Conservation (phyloP, 1,284 basidiomycete genomes). For the Trichosporon sp. region DNA sequence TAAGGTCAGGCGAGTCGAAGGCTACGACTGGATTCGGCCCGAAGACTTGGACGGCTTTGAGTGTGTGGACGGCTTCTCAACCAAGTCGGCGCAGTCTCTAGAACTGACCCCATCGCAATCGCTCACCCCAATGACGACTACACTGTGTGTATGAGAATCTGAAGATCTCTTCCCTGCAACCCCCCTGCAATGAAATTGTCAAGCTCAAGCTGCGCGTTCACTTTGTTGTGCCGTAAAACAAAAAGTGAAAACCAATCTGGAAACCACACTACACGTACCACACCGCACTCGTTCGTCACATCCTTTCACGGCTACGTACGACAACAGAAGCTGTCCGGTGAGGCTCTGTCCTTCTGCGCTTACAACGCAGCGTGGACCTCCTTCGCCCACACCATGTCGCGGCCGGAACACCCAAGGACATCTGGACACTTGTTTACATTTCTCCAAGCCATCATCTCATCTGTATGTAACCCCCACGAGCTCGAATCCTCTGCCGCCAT, state of each 20-base stretch:
- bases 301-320: neutral
- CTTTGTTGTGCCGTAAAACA: conserved; percentile 10
- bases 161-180: neutral
- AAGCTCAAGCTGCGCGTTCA: conserved; percentile 7
- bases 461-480: conserved; percentile 3
- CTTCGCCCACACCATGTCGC: neutral
- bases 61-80: neutral
- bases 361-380: neutral
- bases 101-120: conserved; percentile 10
- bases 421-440: neutral
- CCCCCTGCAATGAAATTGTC: conserved; percentile 12
- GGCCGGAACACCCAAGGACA: neutral
- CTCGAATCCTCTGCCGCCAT: neutral
- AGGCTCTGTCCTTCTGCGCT: neutral
- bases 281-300: neutral
- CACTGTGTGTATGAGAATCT: conserved; percentile 14
- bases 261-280: conserved; percentile 4
- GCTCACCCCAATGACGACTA: neutral
- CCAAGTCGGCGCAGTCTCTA: neutral
- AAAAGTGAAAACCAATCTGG: conserved; percentile 5
- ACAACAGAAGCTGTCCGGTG: neutral
- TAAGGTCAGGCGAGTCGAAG: conserved; percentile 17
- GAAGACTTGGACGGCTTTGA: conserved; percentile 22
- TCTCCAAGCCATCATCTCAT: neutral
- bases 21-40: conserved; percentile 19